phyloP scores from a whole-genome alignment of 1,284 basidiomycete genomes.

The Rhodotorula sp. region DNA sequence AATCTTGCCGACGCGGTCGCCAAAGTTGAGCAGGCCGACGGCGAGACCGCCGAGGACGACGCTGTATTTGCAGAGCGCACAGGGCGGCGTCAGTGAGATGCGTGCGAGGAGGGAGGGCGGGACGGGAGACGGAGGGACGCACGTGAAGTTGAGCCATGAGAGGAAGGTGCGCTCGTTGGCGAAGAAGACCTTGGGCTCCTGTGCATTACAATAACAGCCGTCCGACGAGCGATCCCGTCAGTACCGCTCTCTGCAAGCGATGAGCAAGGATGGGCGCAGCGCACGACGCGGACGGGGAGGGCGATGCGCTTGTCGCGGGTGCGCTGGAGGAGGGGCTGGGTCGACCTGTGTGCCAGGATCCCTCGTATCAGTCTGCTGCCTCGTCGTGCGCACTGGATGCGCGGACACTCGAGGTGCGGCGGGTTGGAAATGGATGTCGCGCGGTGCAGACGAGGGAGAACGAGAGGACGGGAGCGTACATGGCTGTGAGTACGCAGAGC shows the following conservation, averaged over 20 bases:
- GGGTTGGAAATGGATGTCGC: not conserved
- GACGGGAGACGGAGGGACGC: not conserved
- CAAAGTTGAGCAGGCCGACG: conserved; percentile 96
- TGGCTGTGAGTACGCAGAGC: not conserved
- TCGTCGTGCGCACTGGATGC: too few species aligned
- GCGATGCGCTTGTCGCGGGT: conserved; percentile 87
- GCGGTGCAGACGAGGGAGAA: not conserved
- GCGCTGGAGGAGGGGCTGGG: conserved; percentile 94
- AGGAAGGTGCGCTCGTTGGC: conserved; percentile 84
- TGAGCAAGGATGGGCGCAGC: conserved; percentile 5
- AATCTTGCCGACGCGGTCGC: conserved; percentile 86
- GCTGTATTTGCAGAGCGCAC: not conserved
- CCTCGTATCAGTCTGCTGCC: not conserved
- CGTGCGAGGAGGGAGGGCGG: not conserved
- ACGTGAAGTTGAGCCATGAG: conserved; percentile 65
- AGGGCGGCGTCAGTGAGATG: not conserved
- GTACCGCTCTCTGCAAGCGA: not conserved
- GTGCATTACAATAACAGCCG: not conserved
- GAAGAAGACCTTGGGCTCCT: conserved; percentile 64
- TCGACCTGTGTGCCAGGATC: conserved; percentile 69
- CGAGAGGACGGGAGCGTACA: not conserved
- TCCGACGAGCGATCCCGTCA: not conserved
- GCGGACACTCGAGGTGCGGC: not conserved
- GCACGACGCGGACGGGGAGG: conserved; percentile 81
- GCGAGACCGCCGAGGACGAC: conserved; percentile 89